Evolutionary conservation across 225 moss, liverwort and hornwort species (phyloP), one percentile per base, ranked within the genome.

Genomic region (Pseudisothecium myosuroides): DNA sequence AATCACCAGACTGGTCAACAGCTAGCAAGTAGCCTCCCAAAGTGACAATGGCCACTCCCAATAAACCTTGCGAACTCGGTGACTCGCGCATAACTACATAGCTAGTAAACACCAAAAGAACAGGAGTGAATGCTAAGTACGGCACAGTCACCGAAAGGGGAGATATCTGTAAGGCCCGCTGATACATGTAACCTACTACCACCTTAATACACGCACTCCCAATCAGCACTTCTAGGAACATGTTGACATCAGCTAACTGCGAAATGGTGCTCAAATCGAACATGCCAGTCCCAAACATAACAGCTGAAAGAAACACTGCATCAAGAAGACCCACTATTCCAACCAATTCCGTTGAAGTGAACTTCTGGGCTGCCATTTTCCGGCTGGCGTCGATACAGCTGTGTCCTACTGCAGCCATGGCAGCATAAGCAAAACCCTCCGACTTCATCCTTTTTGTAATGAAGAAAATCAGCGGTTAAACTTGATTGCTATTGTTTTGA

Each of bases 361-460:
- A 93, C 90, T 87, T 93, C 83, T 93, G 90, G 37, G 90, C 88
- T 75, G 93, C 91, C 37, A 90, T 31, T 88, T 93, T 93, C 76
- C 93, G 91, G 68, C 91, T 91, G 75, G 91, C 91, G 63, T 93
- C 93, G 79, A 93, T 93, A 86, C 93, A 93, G 83, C 91, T 93
- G 87, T 93, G 93, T 36, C 91, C 91, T 43, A 91, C 55, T 81
- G 93, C 93, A 68, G 93, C 93, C 88, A 90, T 80, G 54, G 88
- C 91, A 15, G 93, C 93, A 84, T 93, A 93, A 37, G 81, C 80
- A 90, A 93, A 93, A 13, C 93, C 93, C 91, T 93, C 93, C 90
- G 66, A 91, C 93, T 86, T 93, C 93, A 91, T 92, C 87, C 62
- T 89, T 83, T 31, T 59, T 59, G n/a, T 76, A 31, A 17, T 64